Evolutionary conservation across 2,329 filamentous ascomycete genomes (phyloP).

Genomic region (Ophiostoma himal-ulmi): DNA sequence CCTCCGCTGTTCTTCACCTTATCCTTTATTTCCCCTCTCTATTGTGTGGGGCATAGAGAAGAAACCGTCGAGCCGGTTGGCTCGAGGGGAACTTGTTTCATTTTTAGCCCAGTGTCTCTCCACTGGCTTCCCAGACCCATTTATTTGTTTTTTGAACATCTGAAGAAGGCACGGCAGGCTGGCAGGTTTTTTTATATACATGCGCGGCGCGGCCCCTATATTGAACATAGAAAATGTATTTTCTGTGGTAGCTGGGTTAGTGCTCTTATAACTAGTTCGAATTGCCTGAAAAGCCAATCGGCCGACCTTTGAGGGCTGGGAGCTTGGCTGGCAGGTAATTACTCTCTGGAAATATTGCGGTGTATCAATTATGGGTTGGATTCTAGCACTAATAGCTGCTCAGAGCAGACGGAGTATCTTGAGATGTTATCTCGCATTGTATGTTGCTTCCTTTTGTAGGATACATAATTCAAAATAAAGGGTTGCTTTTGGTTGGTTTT

Average conservation of each 20-base stretch:
- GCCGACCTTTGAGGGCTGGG: too few relatives aligned
- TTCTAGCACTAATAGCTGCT: too few relatives aligned
- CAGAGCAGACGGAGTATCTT: background rate
- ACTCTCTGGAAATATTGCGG: too few relatives aligned
- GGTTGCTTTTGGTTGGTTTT: background rate
- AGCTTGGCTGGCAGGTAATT: too few relatives aligned
- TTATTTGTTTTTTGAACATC: background rate
- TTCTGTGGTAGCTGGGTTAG: background rate
- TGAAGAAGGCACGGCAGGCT: background rate
- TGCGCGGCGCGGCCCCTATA: conserved; percentile 13
- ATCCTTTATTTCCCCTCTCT: background rate
- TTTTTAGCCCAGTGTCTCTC: conserved; percentile 15
- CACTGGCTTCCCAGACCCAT: conserved; percentile 12
- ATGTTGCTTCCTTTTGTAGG: background rate
- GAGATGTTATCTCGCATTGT: too few relatives aligned
- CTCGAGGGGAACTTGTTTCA: conserved; percentile 2
- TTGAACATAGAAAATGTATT: background rate
- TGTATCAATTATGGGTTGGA: background rate
- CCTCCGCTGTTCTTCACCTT: conserved; percentile 7
- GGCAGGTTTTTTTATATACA: background rate
- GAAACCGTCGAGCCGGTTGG: conserved; percentile 18
- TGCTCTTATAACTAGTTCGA: background rate
- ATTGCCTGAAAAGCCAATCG: too few relatives aligned
- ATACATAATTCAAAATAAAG: too few relatives aligned
- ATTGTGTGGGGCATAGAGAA: background rate